Base-by-base conservation (phyloP, 805 yeast genomes). In the Pichia paraexigua region DNA sequence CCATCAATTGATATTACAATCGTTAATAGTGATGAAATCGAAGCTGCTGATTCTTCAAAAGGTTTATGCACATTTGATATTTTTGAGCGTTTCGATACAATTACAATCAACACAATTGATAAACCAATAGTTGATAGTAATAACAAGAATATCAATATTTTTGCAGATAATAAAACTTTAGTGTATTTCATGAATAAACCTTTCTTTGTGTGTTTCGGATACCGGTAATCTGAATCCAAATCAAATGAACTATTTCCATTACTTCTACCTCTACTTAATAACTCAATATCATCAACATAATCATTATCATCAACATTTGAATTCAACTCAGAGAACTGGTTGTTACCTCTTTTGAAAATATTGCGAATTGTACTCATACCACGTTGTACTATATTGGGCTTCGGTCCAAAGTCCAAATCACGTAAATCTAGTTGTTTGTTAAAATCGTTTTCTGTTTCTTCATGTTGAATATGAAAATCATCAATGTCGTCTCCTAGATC, bases 1-100 rank as follows among this genome's bases (percentile, higher is more conserved):
- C 96, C 97, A 64, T 88, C 96, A 28, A 92, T 66, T 0, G 96
- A 88, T 1, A 91, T 72, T 45, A 90, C 63, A 1, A 91, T 68
- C 1, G 97, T 91, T 10, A 43, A 20, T 13, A 20, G 3, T 11
- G 35, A 25, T 15, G 41, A 12, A 5, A 30, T 11, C 27, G 28
- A 17, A 43, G 30, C 3, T 18, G 43, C 25, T 45, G 45, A 21
- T 41, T 11, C 10, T n/a, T 43, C 13, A 22, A 46, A 42, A 18
- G 35, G 41, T 21, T 35, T 35, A 35, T 17, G 20, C 11, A 8
- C 20, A 2, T 17, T 35, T n/a, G 7, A 4, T n/a, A 45, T 35
- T n/a, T 42, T 41, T 15, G 48, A 42, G 24, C 32, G 25, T 30
- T 35, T 35, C 7, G 41, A 46, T 5, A 50, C 27, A 18, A 51